Conservation (phyloP, 306 rosid species). For the Macrotyloma uniflorum region DNA sequence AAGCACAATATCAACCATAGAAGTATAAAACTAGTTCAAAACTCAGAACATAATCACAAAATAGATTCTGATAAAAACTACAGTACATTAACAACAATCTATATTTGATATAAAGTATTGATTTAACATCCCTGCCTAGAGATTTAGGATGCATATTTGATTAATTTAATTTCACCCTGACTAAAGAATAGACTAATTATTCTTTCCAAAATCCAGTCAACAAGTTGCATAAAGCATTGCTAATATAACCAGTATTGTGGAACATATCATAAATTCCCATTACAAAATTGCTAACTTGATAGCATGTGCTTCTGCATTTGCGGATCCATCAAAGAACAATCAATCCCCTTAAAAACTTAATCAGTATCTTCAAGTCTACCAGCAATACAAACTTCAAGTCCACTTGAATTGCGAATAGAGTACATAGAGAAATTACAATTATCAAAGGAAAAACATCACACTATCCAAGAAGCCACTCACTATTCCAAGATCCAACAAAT, state of each 20-base stretch:
- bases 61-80: slow-evolving; percentile 6
- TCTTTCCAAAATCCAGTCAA: slow-evolving; percentile 16
- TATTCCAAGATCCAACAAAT: slow-evolving; percentile 5
- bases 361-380: background rate
- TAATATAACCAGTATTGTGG: background rate
- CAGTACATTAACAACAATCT: background rate
- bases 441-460: background rate
- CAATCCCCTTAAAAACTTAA: background rate
- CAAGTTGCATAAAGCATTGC: background rate
- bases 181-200: background rate
- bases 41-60: background rate
- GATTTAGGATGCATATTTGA: background rate
- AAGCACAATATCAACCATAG: background rate
- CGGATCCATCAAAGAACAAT: slow-evolving; percentile 1
- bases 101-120: background rate
- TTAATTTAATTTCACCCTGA: background rate
- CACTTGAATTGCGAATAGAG: background rate
- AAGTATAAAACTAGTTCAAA: background rate
- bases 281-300: background rate
- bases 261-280: background rate
- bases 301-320: background rate
- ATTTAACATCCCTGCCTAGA: background rate
- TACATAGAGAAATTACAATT: background rate
- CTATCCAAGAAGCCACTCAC: background rate
- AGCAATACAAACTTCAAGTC: background rate